Base-by-base conservation (phyloP, 306 rosid genomes). In the Prunus fruticosa region DNA sequence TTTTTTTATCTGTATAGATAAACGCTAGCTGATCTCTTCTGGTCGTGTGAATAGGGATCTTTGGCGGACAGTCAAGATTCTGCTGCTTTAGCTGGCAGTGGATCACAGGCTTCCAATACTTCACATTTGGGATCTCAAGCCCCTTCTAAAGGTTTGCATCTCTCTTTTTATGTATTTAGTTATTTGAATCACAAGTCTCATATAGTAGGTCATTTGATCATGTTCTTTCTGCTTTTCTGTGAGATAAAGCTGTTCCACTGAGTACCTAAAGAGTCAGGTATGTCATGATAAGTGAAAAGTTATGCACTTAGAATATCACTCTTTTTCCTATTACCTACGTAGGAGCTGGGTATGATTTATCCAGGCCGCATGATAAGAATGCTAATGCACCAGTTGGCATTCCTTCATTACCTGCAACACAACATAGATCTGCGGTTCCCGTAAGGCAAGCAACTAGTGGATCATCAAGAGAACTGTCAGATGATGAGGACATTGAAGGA, bases 401-500 rank as follows among this genome's bases (percentile, higher is more conserved):
- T 64, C 78, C 88, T 60, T 78, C 85, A 73, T 78, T 84, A 53
- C 88, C 89, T 58, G 22, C 80, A 49, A 56, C 57, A 79, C 90
- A 79, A 54, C 83, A 68, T 70, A 85, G 83, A 60, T 60, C 90
- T 49, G 88, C 23, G 75, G 81, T 73, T 72, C 68, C 79, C 16
- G 65, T 69, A 75, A 85, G 79, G 84, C 75, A 88, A 54, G 76
- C 87, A 61, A 83, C 90, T 57, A 92, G 98, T 80, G 96, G 91
- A 72, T 96, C 99, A 71, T 92, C 98, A 62, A 85, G 86, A 83
- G 97, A 90, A 14, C 90, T 46, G 58, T 87, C 97, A 10, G 97
- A 96, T 28, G 98, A 91, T 4, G 99, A 96, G 19, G 99, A 95
- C 64, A 64, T 83, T 61, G 98, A 91, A 58, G 97, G 92, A 84